These are phyloP conservation scores for Torulaspora gathmanii DNA, from an alignment of 805 yeast genomes.

Conservation along the genomic window DNA sequence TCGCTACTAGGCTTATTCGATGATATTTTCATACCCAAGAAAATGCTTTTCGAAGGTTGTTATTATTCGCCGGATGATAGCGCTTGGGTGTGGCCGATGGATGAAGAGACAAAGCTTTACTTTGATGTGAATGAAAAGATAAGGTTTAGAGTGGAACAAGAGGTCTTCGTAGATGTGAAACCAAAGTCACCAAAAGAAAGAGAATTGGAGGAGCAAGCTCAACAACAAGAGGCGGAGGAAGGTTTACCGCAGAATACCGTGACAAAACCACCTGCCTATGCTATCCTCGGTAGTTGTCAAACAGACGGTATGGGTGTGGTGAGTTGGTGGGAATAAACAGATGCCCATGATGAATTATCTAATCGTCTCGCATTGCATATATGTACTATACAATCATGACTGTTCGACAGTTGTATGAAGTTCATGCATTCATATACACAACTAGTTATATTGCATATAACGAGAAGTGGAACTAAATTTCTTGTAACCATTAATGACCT, in stretches of 20 bases:
- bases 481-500: constrained; percentile 97
- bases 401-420: background rate
- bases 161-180: constrained; percentile 74
- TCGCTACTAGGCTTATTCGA: constrained; percentile 73
- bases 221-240: constrained; percentile 22
- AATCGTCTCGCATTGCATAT: constrained; percentile 12
- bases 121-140: constrained; percentile 89
- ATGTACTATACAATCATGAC: constrained; percentile 13
- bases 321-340: constrained; percentile 83
- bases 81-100: constrained; percentile 92
- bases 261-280: constrained; percentile 68
- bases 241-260: constrained; percentile 27
- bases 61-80: constrained; percentile 65
- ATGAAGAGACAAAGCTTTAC: constrained; percentile 67
- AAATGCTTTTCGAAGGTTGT: constrained; percentile 74
- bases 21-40: constrained; percentile 84
- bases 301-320: constrained; percentile 95
- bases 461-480: constrained; percentile 95
- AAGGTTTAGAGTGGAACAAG: constrained; percentile 86
- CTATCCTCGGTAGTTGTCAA: constrained; percentile 83
- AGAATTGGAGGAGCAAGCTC: constrained; percentile 35
- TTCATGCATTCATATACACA: constrained; percentile 1
- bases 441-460: constrained; percentile 93
- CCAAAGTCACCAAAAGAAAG: constrained; percentile 66
- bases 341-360: background rate